Percentiles rank a stretch among this genome's conserved stretches.
Conservation (phyloP, 2,329 filamentous ascomycete genomes). For the Aquanectria penicillioides region DNA sequence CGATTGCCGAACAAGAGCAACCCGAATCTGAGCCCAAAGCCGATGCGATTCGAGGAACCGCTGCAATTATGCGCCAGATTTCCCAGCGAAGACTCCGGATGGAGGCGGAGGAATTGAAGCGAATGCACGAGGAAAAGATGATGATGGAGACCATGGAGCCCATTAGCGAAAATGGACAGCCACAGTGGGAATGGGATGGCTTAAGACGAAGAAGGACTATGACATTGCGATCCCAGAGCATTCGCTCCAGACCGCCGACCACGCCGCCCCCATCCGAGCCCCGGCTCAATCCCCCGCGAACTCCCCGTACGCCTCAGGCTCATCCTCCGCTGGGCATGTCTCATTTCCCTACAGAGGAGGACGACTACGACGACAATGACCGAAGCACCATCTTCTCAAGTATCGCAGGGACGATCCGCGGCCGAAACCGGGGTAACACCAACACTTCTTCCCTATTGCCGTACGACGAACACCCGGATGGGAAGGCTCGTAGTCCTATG, state of each 20-base stretch:
- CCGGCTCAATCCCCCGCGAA: slow-evolving; percentile 29
- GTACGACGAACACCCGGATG: slow-evolving; percentile 50
- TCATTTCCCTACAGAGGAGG: slow-evolving; percentile 71
- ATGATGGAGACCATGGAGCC: slow-evolving; percentile 75
- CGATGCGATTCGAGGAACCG: slow-evolving; percentile 91
- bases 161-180: slow-evolving; percentile 79
- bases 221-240: slow-evolving; percentile 42
- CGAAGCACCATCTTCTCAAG: slow-evolving; percentile 62
- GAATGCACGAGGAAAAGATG: slow-evolving; percentile 81
- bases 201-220: slow-evolving; percentile 77
- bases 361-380: slow-evolving; percentile 63
- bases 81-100: slow-evolving; percentile 79
- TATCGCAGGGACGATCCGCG: slow-evolving; percentile 64
- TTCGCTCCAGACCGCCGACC: slow-evolving; percentile 40
- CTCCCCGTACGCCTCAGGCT: slow-evolving; percentile 43
- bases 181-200: slow-evolving; percentile 87
- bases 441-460: slow-evolving; percentile 45
- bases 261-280: slow-evolving; percentile 43
- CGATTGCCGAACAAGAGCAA: slow-evolving; percentile 93
- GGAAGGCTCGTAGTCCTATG: slow-evolving; percentile 63
- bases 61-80: slow-evolving; percentile 85
- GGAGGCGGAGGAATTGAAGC: slow-evolving; percentile 81
- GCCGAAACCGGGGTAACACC: slow-evolving; percentile 46
- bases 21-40: slow-evolving; percentile 97
- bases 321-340: slow-evolving; percentile 78